Conservation (phyloP, 768 basidiomycete species). For the Serendipita sp. region DNA sequence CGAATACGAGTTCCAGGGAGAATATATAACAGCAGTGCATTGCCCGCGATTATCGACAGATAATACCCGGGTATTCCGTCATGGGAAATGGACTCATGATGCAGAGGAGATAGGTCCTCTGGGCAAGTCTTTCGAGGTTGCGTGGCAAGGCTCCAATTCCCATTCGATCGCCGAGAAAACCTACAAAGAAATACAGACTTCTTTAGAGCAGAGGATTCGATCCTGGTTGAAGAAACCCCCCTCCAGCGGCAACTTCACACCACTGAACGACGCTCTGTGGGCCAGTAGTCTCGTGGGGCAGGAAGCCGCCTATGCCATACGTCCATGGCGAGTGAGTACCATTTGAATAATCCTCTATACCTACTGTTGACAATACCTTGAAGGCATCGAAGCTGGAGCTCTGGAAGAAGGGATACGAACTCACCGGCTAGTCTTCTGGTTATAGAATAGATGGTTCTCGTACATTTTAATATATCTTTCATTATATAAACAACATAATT, state of each 20-base stretch:
- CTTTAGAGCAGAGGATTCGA: neutral
- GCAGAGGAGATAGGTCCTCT: neutral
- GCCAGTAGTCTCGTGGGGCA: neutral
- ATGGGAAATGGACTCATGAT: neutral
- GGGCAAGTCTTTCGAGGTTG: neutral
- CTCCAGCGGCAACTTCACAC: neutral
- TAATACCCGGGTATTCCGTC: neutral
- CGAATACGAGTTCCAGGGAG: neutral
- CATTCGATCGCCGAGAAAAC: neutral
- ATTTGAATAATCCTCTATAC: neutral
- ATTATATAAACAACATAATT: neutral
- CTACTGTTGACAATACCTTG: neutral
- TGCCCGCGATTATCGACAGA: neutral
- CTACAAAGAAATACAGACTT: neutral
- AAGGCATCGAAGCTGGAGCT: neutral
- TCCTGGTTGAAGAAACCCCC: neutral
- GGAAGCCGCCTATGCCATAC: neutral
- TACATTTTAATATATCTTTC: neutral
- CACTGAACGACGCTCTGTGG: neutral
- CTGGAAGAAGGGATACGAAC: neutral
- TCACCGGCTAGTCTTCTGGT: neutral
- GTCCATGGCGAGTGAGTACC: neutral
- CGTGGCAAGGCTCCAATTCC: neutral
- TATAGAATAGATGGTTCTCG: neutral
- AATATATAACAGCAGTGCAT: neutral